Evolutionary conservation across 2,329 filamentous ascomycete genomes (phyloP), one percentile per base, ranked within the genome.

Genomic region (Acarospora socialis): DNA sequence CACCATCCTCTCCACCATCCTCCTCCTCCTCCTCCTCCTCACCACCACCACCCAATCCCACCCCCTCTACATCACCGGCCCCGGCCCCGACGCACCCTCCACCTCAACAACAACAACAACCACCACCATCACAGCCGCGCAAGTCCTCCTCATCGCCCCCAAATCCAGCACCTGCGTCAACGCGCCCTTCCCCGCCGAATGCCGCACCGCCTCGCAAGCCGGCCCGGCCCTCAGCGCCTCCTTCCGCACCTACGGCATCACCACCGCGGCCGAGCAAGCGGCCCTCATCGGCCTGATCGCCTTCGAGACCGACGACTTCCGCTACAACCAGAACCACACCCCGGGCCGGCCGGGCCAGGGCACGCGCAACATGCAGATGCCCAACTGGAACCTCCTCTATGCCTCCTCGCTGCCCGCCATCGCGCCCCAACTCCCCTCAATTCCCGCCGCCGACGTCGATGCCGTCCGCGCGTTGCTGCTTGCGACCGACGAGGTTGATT

Each of bases 281-380:
- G 80, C 75, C 14, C 53, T 86, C 10, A 48, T 90, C 25, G 63
- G 74, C 8, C 61, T 83, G 47, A 77, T 81, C 59, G 70, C 76
- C 7, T 75, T 74, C 48, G 83, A 92, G 58, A 73, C 70, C 2
- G 71, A 35, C 14, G 65, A 75, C 40, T 81, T 86, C 57, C 64
- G 68, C 46, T 86, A 70, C 65, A 81, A 77, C 54, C 66, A 63
- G 52, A 82, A 84, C 55, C 60, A 73, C 44, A 67, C 52, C 57
- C 67, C 66, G 0, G 53, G 49, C 10, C 24, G 60, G 40, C 64
- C 75, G 0, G 81, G 80, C 6, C 77, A 86, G 51, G 80, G 80
- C 15, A 84, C 80, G 0, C 57, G 70, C 3, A 74, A 73, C 48
- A 78, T 79, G 74, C 68, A 77, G 52, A 64, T 59, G 32, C 57